phyloP scores from a whole-genome alignment of 495 filamentous ascomycete species.

The Aspergillus steynii region DNA sequence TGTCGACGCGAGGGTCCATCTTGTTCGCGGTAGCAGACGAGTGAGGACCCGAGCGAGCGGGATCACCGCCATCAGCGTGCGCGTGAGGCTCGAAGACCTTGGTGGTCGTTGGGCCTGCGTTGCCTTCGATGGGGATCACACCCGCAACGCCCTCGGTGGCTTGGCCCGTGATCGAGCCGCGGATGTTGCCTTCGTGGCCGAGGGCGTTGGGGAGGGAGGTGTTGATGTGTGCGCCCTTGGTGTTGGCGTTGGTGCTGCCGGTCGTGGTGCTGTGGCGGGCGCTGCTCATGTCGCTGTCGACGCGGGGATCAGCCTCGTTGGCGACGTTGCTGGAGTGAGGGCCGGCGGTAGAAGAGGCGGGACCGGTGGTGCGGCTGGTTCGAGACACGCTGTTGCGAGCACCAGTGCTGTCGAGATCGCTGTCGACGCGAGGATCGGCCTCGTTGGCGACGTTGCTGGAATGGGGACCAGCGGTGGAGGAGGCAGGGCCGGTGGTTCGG shows the following conservation, averaged over 20 bases:
- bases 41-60: not conserved
- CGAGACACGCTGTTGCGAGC: no score
- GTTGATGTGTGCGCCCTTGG: not conserved
- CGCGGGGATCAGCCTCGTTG: not conserved
- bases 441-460: not conserved
- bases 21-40: not conserved
- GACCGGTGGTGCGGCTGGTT: not conserved
- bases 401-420: not conserved
- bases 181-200: not conserved
- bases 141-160: not conserved
- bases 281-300: not conserved
- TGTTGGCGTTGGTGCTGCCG: not conserved
- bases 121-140: not conserved
- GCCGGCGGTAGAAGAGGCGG: not conserved
- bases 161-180: not conserved
- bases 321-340: not conserved
- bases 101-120: not conserved
- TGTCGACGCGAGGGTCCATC: not conserved
- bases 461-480: not conserved
- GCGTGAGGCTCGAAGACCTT: not conserved
- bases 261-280: not conserved
- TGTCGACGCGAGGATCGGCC: not conserved
- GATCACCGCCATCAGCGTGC: not conserved
- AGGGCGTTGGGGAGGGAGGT: not conserved
- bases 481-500: no score